Evolutionary conservation across 2,329 filamentous ascomycete species (phyloP), one percentile per base, ranked within the genome.

Genomic region (Macroventuria anomochaeta): DNA sequence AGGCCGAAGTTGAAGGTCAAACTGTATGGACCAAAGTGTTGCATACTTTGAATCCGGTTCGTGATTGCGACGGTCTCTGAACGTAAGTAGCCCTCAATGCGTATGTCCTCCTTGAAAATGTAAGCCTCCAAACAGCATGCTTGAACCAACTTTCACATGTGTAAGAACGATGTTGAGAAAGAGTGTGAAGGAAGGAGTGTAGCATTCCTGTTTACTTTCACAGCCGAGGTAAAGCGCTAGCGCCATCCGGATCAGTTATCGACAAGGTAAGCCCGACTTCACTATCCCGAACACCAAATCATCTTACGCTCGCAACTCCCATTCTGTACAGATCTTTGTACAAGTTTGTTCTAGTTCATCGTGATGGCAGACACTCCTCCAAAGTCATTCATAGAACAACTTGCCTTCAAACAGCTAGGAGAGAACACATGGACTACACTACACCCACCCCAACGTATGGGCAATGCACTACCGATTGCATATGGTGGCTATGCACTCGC

Each of bases 401-500:
- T 68, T 1, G 49, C 51, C 8, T 46, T 69, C 18, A 54, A 57
- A 29, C 10, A 54, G 6, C 53, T 57, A 0, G 34, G 40, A 29
- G 28, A 57, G 5, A 57, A 60, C 26, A 43, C 49, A 39, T 70
- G 49, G 39, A 53, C 61, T 26, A 63, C 61, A 3, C 10, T 58
- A 3, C 57, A 68, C 31, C 41, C 50, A 0, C 75, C 85, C 48
- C 61, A 70, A 26, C 54, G 56, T 7, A 71, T 75, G 69, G 75
- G 74, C 26, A 76, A 77, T 33, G 50, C 63, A 3, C 42, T 58
- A 0, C 59, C 65, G 18, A 77, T 77, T 12, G 79, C 79, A 2
- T 81, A 79, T 53, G 79, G 80, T 26, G 79, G 80, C 1, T 81
- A 74, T 55, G 69, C 79, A 2, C 61, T 79, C 1, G 74, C 64